Conservation (phyloP, 192 early-diverging fungal genomes). For the Entomortierella beljakovae region DNA sequence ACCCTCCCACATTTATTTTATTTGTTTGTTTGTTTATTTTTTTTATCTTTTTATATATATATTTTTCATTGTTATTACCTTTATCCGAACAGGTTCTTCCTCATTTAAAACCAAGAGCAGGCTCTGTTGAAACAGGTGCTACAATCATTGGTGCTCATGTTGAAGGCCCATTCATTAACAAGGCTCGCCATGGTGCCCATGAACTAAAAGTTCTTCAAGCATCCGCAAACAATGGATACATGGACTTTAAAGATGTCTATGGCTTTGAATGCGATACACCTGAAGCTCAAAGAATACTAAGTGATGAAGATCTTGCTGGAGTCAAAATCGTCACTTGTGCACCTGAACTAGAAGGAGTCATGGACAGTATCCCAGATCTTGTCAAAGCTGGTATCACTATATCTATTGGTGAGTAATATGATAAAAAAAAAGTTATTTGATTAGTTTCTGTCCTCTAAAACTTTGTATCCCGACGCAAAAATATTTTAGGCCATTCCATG, state of each 20-base stretch:
- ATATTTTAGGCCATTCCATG: constrained; percentile 72
- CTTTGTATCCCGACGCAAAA: no score
- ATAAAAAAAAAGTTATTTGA: background rate
- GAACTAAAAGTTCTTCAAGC: constrained; percentile 67
- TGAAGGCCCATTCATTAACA: constrained; percentile 72
- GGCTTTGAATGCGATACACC: constrained; percentile 62
- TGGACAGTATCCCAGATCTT: constrained; percentile 71
- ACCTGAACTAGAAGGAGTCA: constrained; percentile 80
- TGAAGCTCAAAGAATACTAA: constrained; percentile 50
- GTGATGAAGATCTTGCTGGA: constrained; percentile 18
- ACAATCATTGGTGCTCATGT: constrained; percentile 73
- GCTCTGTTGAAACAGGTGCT: constrained; percentile 71
- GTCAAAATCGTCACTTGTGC: constrained; percentile 81
- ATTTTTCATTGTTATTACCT: background rate
- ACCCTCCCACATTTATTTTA: background rate
- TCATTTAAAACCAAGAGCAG: constrained; percentile 70
- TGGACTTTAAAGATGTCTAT: constrained; percentile 77
- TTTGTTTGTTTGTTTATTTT: background rate
- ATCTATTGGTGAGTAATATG: constrained; percentile 42
- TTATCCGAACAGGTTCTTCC: constrained; percentile 54
- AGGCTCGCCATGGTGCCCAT: constrained; percentile 82
- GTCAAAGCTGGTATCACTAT: constrained; percentile 75
- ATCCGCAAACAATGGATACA: constrained; percentile 67
- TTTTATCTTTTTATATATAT: background rate
- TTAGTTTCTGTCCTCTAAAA: no score